Conservation (phyloP, 306 rosid genomes). For the Dryas octopetala region DNA sequence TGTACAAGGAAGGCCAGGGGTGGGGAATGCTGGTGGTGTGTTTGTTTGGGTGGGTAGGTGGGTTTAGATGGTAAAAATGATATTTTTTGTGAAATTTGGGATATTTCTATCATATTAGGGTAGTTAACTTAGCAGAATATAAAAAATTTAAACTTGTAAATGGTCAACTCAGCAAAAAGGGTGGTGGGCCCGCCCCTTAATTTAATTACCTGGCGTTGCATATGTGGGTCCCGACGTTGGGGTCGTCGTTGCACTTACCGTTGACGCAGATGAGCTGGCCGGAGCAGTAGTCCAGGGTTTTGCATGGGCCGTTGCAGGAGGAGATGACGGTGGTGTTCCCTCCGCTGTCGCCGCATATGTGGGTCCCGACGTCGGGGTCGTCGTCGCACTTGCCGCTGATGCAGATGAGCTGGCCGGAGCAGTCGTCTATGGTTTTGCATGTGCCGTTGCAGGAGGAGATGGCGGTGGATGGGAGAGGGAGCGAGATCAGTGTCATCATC, state of each 20-base stretch:
- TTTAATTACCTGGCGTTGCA: conserved; percentile 7
- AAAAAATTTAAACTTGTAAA: no score
- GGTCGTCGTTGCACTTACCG: conserved; percentile 45
- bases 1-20: no score
- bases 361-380: conserved; percentile 38
- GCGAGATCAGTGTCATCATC: background rate
- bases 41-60: no score
- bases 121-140: no score
- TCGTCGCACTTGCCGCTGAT: conserved; percentile 38
- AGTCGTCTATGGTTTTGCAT: conserved; percentile 31
- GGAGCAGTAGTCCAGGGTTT: conserved; percentile 28
- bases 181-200: no score
- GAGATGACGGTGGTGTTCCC: conserved; percentile 6
- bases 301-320: conserved; percentile 39
- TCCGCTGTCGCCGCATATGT: conserved; percentile 8
- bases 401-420: conserved; percentile 44
- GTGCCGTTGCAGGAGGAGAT: conserved; percentile 39
- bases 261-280: conserved; percentile 48
- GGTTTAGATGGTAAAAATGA: no score
- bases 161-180: no score
- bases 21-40: no score
- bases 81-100: no score
- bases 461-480: conserved; percentile 17
- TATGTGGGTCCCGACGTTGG: conserved; percentile 26
- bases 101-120: no score